phyloP scores from a whole-genome alignment of 257 asterid species.

The Knoxia roxburghii region DNA sequence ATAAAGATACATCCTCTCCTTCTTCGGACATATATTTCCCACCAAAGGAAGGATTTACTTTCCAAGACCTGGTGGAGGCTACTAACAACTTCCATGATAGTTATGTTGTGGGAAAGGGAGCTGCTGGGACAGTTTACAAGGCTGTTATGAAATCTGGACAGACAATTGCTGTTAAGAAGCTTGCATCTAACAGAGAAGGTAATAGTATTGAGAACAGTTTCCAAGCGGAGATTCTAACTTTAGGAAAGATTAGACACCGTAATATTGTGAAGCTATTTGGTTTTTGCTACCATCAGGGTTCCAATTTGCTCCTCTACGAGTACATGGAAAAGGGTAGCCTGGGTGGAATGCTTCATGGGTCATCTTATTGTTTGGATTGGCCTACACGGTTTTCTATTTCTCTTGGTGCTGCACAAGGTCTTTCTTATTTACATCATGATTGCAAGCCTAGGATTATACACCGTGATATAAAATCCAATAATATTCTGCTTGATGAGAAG shows the following conservation, averaged over 20 bases:
- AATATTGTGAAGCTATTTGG: slow-evolving; percentile 89
- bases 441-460: slow-evolving; percentile 87
- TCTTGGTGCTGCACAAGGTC: slow-evolving; percentile 90
- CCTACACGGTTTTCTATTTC: slow-evolving; percentile 67
- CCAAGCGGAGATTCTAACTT: slow-evolving; percentile 74
- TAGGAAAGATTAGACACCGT: slow-evolving; percentile 92
- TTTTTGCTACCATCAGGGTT: slow-evolving; percentile 79
- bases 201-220: slow-evolving; percentile 60
- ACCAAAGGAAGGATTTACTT: slow-evolving; percentile 86
- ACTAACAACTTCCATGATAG: slow-evolving; percentile 67
- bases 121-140: slow-evolving; percentile 84
- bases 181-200: slow-evolving; percentile 79
- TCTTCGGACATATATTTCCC: slow-evolving; percentile 79
- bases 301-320: slow-evolving; percentile 82
- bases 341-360: slow-evolving; percentile 80
- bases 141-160: slow-evolving; percentile 63
- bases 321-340: slow-evolving; percentile 88
- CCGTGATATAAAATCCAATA: slow-evolving; percentile 85
- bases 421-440: slow-evolving; percentile 80
- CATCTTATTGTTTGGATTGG: slow-evolving; percentile 59
- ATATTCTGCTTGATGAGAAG: slow-evolving; percentile 77
- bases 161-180: slow-evolving; percentile 71
- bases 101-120: slow-evolving; percentile 76
- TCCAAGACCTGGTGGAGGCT: slow-evolving; percentile 87
- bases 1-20: slow-evolving; percentile 37